Evolutionary conservation across 2,329 filamentous ascomycete species (phyloP).

Genomic region (Aspergillus felis): DNA sequence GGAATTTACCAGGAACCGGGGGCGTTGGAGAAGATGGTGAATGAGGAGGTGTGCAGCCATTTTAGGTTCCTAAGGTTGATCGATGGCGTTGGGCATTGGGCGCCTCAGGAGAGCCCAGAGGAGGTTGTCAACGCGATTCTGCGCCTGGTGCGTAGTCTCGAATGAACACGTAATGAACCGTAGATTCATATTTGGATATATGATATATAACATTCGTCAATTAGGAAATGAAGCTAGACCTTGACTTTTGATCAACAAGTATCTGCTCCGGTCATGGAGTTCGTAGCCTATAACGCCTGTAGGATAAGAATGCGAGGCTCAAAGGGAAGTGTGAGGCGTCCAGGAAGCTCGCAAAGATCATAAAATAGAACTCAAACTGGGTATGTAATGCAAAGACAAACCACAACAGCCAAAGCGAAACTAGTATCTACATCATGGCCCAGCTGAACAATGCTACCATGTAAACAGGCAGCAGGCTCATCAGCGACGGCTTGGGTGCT

Average conservation of each 20-base stretch:
- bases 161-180: background rate
- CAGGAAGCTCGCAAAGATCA: background rate
- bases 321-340: background rate
- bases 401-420: background rate
- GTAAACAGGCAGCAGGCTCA: slow-evolving; percentile 24
- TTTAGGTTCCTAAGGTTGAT: slow-evolving; percentile 54
- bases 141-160: slow-evolving; percentile 33
- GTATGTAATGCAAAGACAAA: slow-evolving; percentile 13
- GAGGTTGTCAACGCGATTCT: slow-evolving; percentile 47
- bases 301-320: background rate
- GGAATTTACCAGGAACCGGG: slow-evolving; percentile 65
- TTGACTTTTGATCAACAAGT: background rate
- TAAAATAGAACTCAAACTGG: slow-evolving; percentile 9
- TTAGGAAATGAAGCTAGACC: background rate
- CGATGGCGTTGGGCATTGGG: slow-evolving; percentile 65
- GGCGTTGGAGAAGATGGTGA: slow-evolving; percentile 54
- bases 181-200: background rate
- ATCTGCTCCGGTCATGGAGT: background rate
- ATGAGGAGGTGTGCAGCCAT: slow-evolving; percentile 46
- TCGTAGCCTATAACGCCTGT: background rate
- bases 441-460: slow-evolving; percentile 18
- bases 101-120: slow-evolving; percentile 62
- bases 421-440: slow-evolving; percentile 12
- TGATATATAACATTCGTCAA: background rate
- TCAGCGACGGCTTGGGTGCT: slow-evolving; percentile 14